Evolutionary conservation across 805 yeast species (phyloP).

Genomic region (Trichomonascus vanleenenianus): DNA sequence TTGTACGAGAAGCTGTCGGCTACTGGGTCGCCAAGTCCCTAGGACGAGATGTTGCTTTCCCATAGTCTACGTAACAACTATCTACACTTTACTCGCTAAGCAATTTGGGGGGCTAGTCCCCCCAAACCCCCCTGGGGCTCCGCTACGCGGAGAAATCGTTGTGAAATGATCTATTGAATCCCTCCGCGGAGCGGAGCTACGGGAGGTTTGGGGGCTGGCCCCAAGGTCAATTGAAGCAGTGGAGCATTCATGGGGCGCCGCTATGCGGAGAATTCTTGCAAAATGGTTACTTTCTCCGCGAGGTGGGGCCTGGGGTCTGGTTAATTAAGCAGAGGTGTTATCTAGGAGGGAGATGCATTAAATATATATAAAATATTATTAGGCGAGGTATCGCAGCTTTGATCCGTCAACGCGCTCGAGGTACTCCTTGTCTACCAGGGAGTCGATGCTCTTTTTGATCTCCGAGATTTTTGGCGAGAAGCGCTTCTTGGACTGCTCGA

Average conservation of each 20-base stretch:
- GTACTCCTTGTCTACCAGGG: constrained; percentile 78
- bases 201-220: too few relatives aligned
- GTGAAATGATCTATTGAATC: too few relatives aligned
- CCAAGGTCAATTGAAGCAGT: too few relatives aligned
- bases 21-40: constrained; percentile 8
- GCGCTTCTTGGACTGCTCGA: constrained; percentile 73
- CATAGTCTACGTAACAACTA: background rate
- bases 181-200: too few relatives aligned
- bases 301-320: background rate
- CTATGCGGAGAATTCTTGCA: too few relatives aligned
- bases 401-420: constrained; percentile 66
- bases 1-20: constrained; percentile 7
- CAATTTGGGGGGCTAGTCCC: too few relatives aligned
- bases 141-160: too few relatives aligned
- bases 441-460: constrained; percentile 79
- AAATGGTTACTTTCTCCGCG: background rate
- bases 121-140: too few relatives aligned
- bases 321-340: background rate
- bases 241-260: too few relatives aligned
- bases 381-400: constrained; percentile 77
- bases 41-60: constrained; percentile 4
- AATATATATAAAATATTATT: too few relatives aligned
- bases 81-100: too few relatives aligned
- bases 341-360: background rate
- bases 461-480: constrained; percentile 82